phyloP scores from a whole-genome alignment of 495 filamentous ascomycete species.

The Copromyces sp. region DNA sequence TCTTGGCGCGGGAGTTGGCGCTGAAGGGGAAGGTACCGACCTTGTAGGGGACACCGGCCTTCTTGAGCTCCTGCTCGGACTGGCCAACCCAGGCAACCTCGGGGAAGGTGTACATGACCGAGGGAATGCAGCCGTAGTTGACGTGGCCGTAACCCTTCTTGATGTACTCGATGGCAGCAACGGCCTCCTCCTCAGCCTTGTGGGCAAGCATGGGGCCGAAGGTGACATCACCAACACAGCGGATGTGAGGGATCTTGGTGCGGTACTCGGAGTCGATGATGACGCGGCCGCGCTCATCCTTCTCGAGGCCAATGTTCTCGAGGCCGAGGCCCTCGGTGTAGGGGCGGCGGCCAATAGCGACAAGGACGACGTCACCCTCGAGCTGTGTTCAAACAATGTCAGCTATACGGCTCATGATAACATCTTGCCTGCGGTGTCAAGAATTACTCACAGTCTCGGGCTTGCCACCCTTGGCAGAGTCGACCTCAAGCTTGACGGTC shows the following conservation, averaged over 20 bases:
- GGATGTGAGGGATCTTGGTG: slow-evolving; percentile 93
- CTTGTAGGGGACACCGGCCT: slow-evolving; percentile 77
- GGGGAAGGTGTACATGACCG: slow-evolving; percentile 98
- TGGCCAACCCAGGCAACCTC: slow-evolving; percentile 98
- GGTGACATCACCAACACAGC: slow-evolving; percentile 90
- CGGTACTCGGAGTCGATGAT: slow-evolving; percentile 98
- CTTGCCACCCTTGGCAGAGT: slow-evolving; percentile 95
- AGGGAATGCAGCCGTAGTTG: slow-evolving; percentile 96
- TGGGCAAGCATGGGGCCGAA: slow-evolving; percentile 99
- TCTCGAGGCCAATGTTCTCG: slow-evolving; percentile 90
- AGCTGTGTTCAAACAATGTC: slow-evolving; percentile 43
- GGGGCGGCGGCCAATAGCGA: slow-evolving; percentile 90
- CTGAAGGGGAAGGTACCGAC: slow-evolving; percentile 91
- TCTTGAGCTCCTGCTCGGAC: slow-evolving; percentile 94
- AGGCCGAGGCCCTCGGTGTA: slow-evolving; percentile 87
- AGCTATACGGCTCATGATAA: background rate
- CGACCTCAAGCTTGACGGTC: slow-evolving; percentile 66
- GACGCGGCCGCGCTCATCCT: slow-evolving; percentile 85
- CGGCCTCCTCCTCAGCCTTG: slow-evolving; percentile 97
- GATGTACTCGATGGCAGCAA: slow-evolving; percentile 91
- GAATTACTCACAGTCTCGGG: slow-evolving; percentile 59
- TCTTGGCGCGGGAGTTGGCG: slow-evolving; percentile 97
- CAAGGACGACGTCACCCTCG: slow-evolving; percentile 91
- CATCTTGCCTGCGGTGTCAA: background rate
- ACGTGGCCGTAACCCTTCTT: slow-evolving; percentile 96